phyloP scores from a whole-genome alignment of 1,139 yeast genomes.

The Geotrichum carabidarum region DNA sequence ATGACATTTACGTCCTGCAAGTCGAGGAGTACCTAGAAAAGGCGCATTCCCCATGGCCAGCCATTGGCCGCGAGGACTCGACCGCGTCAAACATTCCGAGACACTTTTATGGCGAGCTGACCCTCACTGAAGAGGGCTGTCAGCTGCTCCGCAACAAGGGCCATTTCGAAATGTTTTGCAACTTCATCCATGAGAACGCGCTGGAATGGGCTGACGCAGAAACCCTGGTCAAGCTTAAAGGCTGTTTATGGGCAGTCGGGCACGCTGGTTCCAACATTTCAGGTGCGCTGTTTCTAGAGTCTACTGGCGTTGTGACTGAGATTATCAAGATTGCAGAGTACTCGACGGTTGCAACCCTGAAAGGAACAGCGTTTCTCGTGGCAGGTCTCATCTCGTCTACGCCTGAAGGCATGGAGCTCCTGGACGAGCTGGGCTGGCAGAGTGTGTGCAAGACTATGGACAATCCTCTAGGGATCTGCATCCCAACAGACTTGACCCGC shows the following conservation, averaged over 20 bases:
- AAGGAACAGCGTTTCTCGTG: slow-evolving; percentile 73
- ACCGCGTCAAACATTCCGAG: slow-evolving; percentile 41
- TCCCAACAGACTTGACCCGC: slow-evolving; percentile 28
- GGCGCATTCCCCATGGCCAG: slow-evolving; percentile 22
- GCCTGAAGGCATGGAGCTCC: slow-evolving; percentile 74
- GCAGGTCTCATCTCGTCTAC: slow-evolving; percentile 73
- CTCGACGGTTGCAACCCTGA: slow-evolving; percentile 57
- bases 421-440: slow-evolving; percentile 77
- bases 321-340: slow-evolving; percentile 49
- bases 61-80: slow-evolving; percentile 12
- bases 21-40: slow-evolving; percentile 45
- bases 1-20: slow-evolving; percentile 48
- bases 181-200: slow-evolving; percentile 39
- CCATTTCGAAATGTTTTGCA: slow-evolving; percentile 44
- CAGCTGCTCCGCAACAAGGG: slow-evolving; percentile 46
- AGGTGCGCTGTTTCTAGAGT: slow-evolving; percentile 66
- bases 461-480: slow-evolving; percentile 45
- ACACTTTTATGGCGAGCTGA: slow-evolving; percentile 75
- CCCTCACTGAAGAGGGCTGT: slow-evolving; percentile 78
- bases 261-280: slow-evolving; percentile 59
- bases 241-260: slow-evolving; percentile 84
- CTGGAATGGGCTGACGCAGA: slow-evolving; percentile 23
- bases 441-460: slow-evolving; percentile 52
- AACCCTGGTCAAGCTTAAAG: slow-evolving; percentile 51
- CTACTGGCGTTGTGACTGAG: slow-evolving; percentile 52